These are phyloP conservation scores for Knufia fluminis DNA, from an alignment of 2,329 filamentous ascomycete species.

Conservation along the genomic window DNA sequence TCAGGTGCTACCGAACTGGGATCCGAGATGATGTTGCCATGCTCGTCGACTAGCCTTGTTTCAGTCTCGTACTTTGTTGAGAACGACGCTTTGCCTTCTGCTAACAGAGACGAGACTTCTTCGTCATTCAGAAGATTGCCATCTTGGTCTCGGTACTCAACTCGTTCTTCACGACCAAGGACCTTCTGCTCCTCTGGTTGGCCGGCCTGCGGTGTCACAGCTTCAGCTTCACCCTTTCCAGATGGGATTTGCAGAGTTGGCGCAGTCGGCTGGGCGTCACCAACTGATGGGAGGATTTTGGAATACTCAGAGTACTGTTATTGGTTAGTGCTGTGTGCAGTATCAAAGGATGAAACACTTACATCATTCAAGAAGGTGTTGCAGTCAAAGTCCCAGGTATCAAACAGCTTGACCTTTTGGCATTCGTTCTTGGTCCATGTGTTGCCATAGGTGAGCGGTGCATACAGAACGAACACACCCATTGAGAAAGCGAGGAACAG, in stretches of 20 bases:
- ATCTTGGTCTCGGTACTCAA: conserved; percentile 92
- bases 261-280: conserved; percentile 16
- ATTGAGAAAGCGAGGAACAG: conserved; percentile 66
- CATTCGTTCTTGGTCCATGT: conserved; percentile 86
- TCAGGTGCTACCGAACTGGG: conserved; percentile 37
- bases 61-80: conserved; percentile 94
- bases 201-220: conserved; percentile 28
- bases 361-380: conserved; percentile 82
- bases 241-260: conserved; percentile 15
- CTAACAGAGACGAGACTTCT: conserved; percentile 63
- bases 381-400: conserved; percentile 96
- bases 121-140: conserved; percentile 80
- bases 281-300: conserved; percentile 23
- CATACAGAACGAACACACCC: conserved; percentile 71
- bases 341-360: conserved; percentile 41
- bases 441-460: conserved; percentile 87
- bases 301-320: conserved; percentile 25
- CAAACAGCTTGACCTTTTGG: conserved; percentile 75
- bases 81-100: conserved; percentile 85
- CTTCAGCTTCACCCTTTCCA: conserved; percentile 20
- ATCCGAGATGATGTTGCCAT: conserved; percentile 64
- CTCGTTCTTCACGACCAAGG: conserved; percentile 60
- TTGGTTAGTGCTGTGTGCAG: conserved; percentile 7
- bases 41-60: conserved; percentile 69
- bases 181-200: conserved; percentile 22